Evolutionary conservation across 1,284 basidiomycete genomes (phyloP), one percentile per base, ranked within the genome.

Genomic region (Wolfiporia cocos): DNA sequence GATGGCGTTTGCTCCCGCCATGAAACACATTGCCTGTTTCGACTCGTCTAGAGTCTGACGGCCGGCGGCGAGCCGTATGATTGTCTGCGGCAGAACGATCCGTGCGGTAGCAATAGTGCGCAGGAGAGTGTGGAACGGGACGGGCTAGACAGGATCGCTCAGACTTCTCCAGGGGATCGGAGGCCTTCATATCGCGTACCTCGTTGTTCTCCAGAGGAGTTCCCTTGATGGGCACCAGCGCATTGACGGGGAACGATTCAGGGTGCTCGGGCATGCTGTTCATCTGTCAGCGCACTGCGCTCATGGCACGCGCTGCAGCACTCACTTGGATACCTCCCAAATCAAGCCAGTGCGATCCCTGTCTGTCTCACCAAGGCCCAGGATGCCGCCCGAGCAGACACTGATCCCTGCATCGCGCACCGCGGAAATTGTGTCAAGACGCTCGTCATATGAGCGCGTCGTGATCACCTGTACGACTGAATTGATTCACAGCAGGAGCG

Each of bases 201-300:
- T 88, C 83, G 48, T 88, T 86, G 43, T 69, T 65, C 61, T 86
- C 84, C 23, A 85, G 65, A 23, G 83, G 81, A 19, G 82, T 87
- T 23, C 86, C 86, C 50, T 77, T 68, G 47, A 88, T 87, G 15
- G 85, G 85, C 3, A 87, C 81, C 41, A 99, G 74, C 4, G 95
- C 95, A 64, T 99, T 99, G 49, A 99, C 94, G 2, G 95, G 95
- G 76, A 99, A 99, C 9, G 91, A 94, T 65, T 99, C 95, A 17
- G 95, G 95, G 55, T 96, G 92, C 61, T 94, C 89, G 32, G 91
- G 84, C 74, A 98, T 85, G 57, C 92, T 94, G 49, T 14, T 12
- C 6, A 36, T 37, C 22, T 12, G 42, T 53, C 23, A 48, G 46
- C 26, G 15, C 36, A 29, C 17, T 14, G 31, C 10, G n/a, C 7